These are phyloP conservation scores for Nematocida major DNA, from an alignment of 371 early-diverging fungal species.

Conservation along the genomic window DNA sequence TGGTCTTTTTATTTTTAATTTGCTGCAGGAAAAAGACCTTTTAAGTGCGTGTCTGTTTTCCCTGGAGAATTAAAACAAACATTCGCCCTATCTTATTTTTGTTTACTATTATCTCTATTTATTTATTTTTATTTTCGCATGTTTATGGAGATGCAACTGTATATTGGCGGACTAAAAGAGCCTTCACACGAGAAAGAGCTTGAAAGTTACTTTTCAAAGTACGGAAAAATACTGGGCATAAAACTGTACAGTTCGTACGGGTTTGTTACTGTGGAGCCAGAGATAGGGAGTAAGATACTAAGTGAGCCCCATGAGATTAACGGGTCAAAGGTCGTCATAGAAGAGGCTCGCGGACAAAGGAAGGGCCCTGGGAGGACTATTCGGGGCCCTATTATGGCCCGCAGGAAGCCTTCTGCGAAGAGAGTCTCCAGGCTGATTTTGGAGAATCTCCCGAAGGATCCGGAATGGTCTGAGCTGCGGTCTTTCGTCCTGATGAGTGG, in stretches of 20 bases:
- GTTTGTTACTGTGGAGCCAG: constrained; percentile 27
- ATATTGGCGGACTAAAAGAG: constrained; percentile 40
- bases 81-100: not conserved
- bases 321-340: constrained; percentile 13
- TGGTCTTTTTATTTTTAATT: not conserved
- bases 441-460: constrained; percentile 28
- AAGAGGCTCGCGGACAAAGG: constrained; percentile 10
- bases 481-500: constrained; percentile 30
- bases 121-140: constrained; percentile 20
- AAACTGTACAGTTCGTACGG: constrained; percentile 42
- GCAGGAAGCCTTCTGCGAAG: not conserved
- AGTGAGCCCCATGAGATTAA: constrained; percentile 1
- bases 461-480: constrained; percentile 17
- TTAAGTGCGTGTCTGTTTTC: not conserved
- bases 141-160: constrained; percentile 31
- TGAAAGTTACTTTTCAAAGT: constrained; percentile 21
- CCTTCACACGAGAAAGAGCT: constrained; percentile 36
- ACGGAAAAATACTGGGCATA: not conserved
- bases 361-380: not conserved
- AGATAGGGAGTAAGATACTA: constrained; percentile 21
- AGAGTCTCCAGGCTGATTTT: constrained; percentile 17
- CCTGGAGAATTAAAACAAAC: not conserved
- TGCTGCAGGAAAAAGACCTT: not conserved
- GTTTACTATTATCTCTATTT: constrained; percentile 22
- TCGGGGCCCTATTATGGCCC: not conserved